phyloP scores from a whole-genome alignment of 2,329 filamentous ascomycete genomes.

The Colletotrichum nymphaeae region DNA sequence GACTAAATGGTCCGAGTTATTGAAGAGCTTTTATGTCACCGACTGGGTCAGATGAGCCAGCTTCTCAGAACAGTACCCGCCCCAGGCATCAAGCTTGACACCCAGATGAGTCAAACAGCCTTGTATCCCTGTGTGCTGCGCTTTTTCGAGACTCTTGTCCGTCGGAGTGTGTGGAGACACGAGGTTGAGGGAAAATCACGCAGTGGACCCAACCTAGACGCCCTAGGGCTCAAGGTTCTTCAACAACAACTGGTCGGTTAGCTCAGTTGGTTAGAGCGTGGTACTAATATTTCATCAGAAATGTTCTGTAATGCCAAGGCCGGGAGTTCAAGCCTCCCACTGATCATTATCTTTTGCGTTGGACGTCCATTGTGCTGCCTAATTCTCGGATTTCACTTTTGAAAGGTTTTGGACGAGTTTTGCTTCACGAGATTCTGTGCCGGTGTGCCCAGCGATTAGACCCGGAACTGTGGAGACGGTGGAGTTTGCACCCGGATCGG shows the following conservation, averaged over 20 bases:
- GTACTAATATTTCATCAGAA: slow-evolving; percentile 31
- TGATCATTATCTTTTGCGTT: slow-evolving; percentile 17
- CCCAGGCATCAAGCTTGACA: too few species aligned
- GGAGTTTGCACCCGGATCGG: background rate
- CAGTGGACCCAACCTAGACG: background rate
- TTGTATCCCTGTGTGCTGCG: background rate
- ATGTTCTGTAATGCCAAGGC: slow-evolving; percentile 32
- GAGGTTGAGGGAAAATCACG: background rate
- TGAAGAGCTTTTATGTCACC: too few species aligned
- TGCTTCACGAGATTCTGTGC: background rate
- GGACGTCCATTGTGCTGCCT: too few species aligned
- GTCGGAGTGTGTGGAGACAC: background rate
- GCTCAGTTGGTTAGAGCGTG: slow-evolving; percentile 37
- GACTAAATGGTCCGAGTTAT: too few species aligned
- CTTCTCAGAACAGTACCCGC: too few species aligned
- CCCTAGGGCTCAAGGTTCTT: accelerated
- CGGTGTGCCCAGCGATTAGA: background rate
- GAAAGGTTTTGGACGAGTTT: background rate
- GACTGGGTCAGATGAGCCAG: too few species aligned
- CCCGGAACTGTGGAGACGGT: background rate
- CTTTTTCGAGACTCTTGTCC: background rate
- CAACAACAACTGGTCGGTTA: slow-evolving; percentile 27
- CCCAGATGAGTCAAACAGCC: background rate
- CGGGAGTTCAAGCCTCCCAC: slow-evolving; percentile 36
- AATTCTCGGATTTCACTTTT: background rate